Percentiles rank a stretch among this genome's conserved stretches.
phyloP scores from a whole-genome alignment of 2,329 filamentous ascomycete species.

The Anisogramma anomala region DNA sequence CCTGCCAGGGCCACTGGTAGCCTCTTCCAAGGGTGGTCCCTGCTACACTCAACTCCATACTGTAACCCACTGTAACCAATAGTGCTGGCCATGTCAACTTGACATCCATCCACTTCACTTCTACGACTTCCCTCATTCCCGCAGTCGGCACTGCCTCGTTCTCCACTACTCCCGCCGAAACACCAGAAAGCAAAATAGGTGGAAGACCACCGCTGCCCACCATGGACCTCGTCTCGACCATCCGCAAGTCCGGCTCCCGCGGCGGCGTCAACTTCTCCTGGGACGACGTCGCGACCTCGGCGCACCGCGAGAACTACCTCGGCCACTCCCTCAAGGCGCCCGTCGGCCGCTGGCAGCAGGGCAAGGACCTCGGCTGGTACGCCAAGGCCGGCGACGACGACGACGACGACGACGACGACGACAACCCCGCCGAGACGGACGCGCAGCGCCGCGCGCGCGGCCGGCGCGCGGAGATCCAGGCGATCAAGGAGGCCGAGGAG shows the following conservation, averaged over 20 bases:
- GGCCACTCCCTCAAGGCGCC: slow-evolving; percentile 88
- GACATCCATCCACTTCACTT: neutral
- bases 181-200: neutral
- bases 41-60: neutral
- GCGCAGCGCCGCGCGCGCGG: slow-evolving; percentile 49
- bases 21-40: neutral
- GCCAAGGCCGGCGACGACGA: slow-evolving; percentile 40
- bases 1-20: neutral
- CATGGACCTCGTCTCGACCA: slow-evolving; percentile 89
- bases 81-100: no score
- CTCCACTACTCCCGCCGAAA: neutral
- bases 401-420: slow-evolving; percentile 32
- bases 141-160: neutral
- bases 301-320: slow-evolving; percentile 80
- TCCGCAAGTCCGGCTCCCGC: slow-evolving; percentile 82
- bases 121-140: neutral
- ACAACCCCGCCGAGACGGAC: slow-evolving; percentile 42
- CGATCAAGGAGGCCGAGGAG: slow-evolving; percentile 82
- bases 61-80: neutral
- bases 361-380: slow-evolving; percentile 55
- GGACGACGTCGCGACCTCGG: slow-evolving; percentile 81
- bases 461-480: slow-evolving; percentile 65
- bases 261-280: slow-evolving; percentile 94
- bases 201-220: neutral
- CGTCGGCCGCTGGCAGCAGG: slow-evolving; percentile 83